These are phyloP conservation scores for Aspergillaceae sp. DNA, from an alignment of 2,329 filamentous ascomycete species.

Conservation along the genomic window DNA sequence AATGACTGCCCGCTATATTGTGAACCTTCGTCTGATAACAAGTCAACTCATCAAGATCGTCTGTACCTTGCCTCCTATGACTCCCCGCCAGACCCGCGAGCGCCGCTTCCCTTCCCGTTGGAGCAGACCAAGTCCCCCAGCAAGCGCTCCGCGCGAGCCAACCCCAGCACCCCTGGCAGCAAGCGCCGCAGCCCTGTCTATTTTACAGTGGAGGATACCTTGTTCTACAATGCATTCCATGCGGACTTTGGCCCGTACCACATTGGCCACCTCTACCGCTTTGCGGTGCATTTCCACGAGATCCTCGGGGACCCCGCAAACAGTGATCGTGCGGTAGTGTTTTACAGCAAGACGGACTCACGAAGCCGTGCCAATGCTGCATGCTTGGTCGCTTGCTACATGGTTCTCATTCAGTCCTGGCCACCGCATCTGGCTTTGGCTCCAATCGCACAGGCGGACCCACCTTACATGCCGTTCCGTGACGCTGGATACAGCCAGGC, in stretches of 20 bases:
- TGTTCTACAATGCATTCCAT: slow-evolving; percentile 97
- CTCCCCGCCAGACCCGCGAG: slow-evolving; percentile 68
- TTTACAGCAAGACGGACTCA: slow-evolving; percentile 89
- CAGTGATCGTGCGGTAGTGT: slow-evolving; percentile 81
- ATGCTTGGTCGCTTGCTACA: slow-evolving; percentile 92
- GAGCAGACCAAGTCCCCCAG: slow-evolving; percentile 56
- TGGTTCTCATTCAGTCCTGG: slow-evolving; percentile 98
- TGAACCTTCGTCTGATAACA: neutral
- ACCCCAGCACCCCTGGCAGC: slow-evolving; percentile 47
- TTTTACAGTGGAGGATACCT: slow-evolving; percentile 85
- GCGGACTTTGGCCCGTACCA: slow-evolving; percentile 96
- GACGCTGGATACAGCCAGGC: slow-evolving; percentile 98
- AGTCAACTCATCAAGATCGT: slow-evolving; percentile 55
- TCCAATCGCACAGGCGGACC: slow-evolving; percentile 92
- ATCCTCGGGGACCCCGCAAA: slow-evolving; percentile 87
- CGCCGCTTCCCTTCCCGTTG: slow-evolving; percentile 73
- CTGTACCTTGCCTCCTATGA: slow-evolving; percentile 91
- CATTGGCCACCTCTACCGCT: slow-evolving; percentile 93
- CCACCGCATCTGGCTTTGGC: slow-evolving; percentile 90
- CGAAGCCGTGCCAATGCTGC: slow-evolving; percentile 85
- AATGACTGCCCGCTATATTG: neutral
- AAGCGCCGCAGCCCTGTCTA: slow-evolving; percentile 66
- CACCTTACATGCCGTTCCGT: slow-evolving; percentile 96
- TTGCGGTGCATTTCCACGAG: slow-evolving; percentile 91
- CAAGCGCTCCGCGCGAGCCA: slow-evolving; percentile 63